A percentile compares a stretch with the other conserved stretches of the same genome.
Conservation (phyloP, 768 basidiomycete species). For the Sistotremastrum niveocremeum region DNA sequence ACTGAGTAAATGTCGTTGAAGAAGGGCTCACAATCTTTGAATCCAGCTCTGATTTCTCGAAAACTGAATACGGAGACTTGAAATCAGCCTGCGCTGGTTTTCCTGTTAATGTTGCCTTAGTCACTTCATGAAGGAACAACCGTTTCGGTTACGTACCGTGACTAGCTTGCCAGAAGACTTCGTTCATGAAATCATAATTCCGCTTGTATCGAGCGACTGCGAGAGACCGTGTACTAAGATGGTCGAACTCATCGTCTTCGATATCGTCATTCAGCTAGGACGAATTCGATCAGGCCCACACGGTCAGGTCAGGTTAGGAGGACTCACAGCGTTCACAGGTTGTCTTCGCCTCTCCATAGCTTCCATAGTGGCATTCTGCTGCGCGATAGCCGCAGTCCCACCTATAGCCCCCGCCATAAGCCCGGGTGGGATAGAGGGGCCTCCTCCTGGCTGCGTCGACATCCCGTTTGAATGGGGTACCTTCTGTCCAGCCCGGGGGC, state of each 20-base stretch:
- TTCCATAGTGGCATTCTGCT: constrained; percentile 63
- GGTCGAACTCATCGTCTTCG: constrained; percentile 42
- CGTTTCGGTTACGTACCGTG: constrained; percentile 29
- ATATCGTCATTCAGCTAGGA: background rate
- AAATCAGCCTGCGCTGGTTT: constrained; percentile 10
- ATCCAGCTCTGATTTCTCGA: constrained; percentile 43
- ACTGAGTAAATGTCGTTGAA: background rate
- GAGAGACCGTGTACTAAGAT: constrained; percentile 58
- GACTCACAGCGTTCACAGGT: background rate
- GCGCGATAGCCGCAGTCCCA: constrained; percentile 42
- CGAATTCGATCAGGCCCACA: background rate
- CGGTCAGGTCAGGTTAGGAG: background rate
- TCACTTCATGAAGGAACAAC: background rate
- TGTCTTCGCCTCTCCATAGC: constrained; percentile 43
- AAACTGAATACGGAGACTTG: constrained; percentile 37
- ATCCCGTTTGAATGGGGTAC: constrained; percentile 16
- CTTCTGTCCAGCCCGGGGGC: constrained; percentile 64
- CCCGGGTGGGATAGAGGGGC: constrained; percentile 18
- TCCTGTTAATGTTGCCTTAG: background rate
- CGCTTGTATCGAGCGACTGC: constrained; percentile 61
- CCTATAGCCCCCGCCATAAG: too few species aligned
- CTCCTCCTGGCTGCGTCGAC: constrained; percentile 18
- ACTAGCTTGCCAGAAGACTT: constrained; percentile 63
- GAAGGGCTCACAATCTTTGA: constrained; percentile 34
- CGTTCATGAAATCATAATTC: constrained; percentile 78